These are phyloP conservation scores for Batrachochytrium dendrobatidis DNA, from an alignment of 371 early-diverging fungal species.

Conservation along the genomic window DNA sequence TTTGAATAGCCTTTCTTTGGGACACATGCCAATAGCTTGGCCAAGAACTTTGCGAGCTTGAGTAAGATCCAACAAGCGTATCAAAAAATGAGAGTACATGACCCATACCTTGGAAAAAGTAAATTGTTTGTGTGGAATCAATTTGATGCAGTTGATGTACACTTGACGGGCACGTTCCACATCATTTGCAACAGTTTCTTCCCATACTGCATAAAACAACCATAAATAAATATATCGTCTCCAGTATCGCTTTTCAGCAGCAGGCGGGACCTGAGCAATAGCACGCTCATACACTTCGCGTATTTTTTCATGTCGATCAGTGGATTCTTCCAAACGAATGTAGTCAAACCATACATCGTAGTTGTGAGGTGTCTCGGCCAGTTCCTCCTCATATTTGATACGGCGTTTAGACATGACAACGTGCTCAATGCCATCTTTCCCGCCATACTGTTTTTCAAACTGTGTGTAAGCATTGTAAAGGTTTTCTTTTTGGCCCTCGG, in stretches of 20 bases:
- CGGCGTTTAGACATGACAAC: conserved; percentile 83
- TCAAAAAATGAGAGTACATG: conserved; percentile 81
- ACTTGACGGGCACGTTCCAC: conserved; percentile 73
- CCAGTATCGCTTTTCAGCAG: conserved; percentile 86
- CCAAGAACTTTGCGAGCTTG: conserved; percentile 82
- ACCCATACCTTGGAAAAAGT: conserved; percentile 97
- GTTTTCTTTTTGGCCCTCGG: conserved; percentile 67
- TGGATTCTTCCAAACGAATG: conserved; percentile 75
- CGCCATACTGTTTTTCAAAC: conserved; percentile 95
- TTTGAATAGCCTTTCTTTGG: conserved; percentile 67
- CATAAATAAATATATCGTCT: conserved; percentile 95
- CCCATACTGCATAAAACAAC: conserved; percentile 94
- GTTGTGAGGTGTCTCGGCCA: conserved; percentile 71
- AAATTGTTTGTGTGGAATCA: conserved; percentile 87
- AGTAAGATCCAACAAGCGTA: conserved; percentile 67
- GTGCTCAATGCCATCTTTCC: conserved; percentile 76
- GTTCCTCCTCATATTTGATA: conserved; percentile 78
- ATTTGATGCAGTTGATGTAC: conserved; percentile 72
- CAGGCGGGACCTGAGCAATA: conserved; percentile 80
- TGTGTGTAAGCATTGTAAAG: conserved; percentile 86
- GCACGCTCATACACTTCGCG: conserved; percentile 95
- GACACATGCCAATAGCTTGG: conserved; percentile 64
- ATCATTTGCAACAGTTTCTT: conserved; percentile 82
- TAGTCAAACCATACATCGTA: conserved; percentile 97
- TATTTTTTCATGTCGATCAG: conserved; percentile 63